These are phyloP conservation scores for Hypoxylon sp. DNA, from an alignment of 2,329 filamentous ascomycete species.

Conservation along the genomic window DNA sequence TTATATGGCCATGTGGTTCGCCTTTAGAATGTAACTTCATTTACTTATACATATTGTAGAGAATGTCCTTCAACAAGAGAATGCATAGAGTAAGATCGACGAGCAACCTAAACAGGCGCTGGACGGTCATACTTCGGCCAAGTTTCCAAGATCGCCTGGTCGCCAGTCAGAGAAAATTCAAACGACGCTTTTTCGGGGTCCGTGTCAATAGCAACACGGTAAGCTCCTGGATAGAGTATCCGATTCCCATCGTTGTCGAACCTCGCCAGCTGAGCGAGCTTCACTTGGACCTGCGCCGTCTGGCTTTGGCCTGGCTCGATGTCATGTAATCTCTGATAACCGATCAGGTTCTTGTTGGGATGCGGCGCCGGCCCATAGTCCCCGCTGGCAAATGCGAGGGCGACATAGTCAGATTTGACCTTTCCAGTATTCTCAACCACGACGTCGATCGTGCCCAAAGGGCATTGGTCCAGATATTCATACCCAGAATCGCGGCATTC, in stretches of 20 bases:
- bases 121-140: conserved; percentile 2
- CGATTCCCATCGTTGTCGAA: conserved; percentile 8
- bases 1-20: too few species aligned
- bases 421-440: conserved; percentile 3
- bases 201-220: conserved; percentile 1
- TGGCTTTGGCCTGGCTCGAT: conserved; percentile 6
- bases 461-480: conserved; percentile 5
- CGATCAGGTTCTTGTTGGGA: conserved; percentile 4
- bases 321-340: background rate
- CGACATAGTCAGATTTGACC: conserved; percentile 7
- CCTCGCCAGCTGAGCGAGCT: background rate
- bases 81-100: too few species aligned
- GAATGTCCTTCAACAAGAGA: too few species aligned
- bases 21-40: too few species aligned
- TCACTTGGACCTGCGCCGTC: background rate
- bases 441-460: background rate
- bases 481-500: background rate
- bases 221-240: conserved; percentile 5
- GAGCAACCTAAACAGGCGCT: background rate
- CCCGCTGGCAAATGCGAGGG: background rate
- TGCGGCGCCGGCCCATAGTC: conserved; percentile 9
- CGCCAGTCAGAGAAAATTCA: conserved; percentile 1
- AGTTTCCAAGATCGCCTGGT: conserved; percentile 8
- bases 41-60: too few species aligned
- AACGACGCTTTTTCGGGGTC: background rate